A percentile compares a stretch with the other conserved stretches of the same genome.
Evolutionary conservation across 2,329 filamentous ascomycete species (phyloP).

Genomic region (Aspergillus brasiliensis): DNA sequence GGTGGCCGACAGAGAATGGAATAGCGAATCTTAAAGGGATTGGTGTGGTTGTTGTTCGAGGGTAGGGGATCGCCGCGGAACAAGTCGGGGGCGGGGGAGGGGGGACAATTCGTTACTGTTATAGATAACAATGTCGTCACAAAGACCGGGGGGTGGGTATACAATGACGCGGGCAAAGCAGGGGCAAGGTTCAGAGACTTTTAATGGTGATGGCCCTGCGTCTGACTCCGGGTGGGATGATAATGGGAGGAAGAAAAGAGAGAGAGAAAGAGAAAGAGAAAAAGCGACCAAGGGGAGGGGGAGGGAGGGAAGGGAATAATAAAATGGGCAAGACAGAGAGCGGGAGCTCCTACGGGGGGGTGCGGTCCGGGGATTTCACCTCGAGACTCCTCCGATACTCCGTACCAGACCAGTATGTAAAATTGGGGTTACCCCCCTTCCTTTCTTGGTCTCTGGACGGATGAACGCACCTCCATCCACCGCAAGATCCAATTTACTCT

Average conservation of each 20-base stretch:
- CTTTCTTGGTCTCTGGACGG: neutral
- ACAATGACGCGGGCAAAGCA: slow-evolving; percentile 23
- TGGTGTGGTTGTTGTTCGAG: slow-evolving; percentile 13
- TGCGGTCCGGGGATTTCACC: slow-evolving; percentile 23
- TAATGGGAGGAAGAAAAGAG: neutral
- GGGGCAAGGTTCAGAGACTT: slow-evolving; percentile 11
- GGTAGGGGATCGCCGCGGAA: slow-evolving; percentile 21
- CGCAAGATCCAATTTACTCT: neutral
- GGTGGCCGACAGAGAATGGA: slow-evolving; percentile 45
- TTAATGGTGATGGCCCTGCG: slow-evolving; percentile 24
- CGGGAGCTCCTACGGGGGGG: slow-evolving; percentile 20
- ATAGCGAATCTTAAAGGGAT: slow-evolving; percentile 21
- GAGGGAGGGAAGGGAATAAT: slow-evolving; percentile 18
- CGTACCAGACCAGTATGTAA: neutral
- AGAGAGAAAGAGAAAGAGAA: slow-evolving; percentile 8
- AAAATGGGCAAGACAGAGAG: slow-evolving; percentile 16
- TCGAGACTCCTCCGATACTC: slow-evolving; percentile 26
- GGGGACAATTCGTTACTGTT: slow-evolving; percentile 11
- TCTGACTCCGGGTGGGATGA: slow-evolving; percentile 18
- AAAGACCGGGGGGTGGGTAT: slow-evolving; percentile 16
- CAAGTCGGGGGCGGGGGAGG: slow-evolving; percentile 21
- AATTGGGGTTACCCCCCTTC: neutral
- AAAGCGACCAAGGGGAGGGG: slow-evolving; percentile 13
- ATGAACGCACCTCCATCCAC: neutral
- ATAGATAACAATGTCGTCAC: slow-evolving; percentile 32